phyloP scores from a whole-genome alignment of 2,329 filamentous ascomycete species.

The Colletotrichum abscissum region DNA sequence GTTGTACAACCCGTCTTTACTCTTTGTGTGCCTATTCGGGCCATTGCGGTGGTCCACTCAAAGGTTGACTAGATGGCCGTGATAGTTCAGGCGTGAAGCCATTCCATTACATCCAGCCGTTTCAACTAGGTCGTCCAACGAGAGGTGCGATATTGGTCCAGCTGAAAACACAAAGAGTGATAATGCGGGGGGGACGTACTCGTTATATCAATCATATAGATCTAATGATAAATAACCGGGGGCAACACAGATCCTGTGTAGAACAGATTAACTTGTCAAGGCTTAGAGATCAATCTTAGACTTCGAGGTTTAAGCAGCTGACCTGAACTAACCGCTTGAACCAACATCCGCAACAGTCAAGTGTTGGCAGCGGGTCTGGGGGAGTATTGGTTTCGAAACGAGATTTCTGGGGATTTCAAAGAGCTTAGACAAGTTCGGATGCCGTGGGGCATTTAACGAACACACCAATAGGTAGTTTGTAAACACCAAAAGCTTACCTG shows the following conservation, averaged over 20 bases:
- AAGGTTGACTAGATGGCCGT: background rate
- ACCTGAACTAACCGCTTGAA: background rate
- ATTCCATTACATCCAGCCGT: background rate
- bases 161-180: background rate
- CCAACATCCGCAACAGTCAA: background rate
- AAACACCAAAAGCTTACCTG: background rate
- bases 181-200: background rate
- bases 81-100: background rate
- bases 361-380: background rate
- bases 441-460: background rate
- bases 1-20: slow-evolving; percentile 36
- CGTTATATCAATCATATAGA: background rate
- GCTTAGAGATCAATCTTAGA: background rate
- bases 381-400: background rate
- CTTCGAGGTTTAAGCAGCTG: background rate
- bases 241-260: background rate
- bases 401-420: background rate
- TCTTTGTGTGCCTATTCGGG: slow-evolving; percentile 14
- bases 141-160: background rate
- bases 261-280: background rate
- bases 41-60: background rate
- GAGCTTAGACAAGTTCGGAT: background rate
- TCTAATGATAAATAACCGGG: background rate
- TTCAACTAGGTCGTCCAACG: background rate
- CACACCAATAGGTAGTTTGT: background rate